Percentiles rank a stretch among this genome's conserved stretches.
These are phyloP conservation scores for Coprinellus micaceus DNA, from an alignment of 768 basidiomycete genomes.

Conservation along the genomic window DNA sequence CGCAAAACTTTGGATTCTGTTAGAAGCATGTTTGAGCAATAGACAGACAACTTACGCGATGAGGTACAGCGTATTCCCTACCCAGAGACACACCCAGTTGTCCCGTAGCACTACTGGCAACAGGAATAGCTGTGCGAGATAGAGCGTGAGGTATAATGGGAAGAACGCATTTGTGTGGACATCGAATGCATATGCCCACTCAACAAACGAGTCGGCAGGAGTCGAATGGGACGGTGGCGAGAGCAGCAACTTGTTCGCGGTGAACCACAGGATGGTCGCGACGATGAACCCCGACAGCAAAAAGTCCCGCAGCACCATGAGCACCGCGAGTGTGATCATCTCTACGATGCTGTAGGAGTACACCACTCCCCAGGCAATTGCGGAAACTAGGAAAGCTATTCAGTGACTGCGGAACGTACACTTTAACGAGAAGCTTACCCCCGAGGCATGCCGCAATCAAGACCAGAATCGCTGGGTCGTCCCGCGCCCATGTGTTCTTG, in stretches of 20 bases:
- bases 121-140: conserved; percentile 84
- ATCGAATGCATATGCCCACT: conserved; percentile 96
- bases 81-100: conserved; percentile 92
- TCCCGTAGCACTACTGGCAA: conserved; percentile 77
- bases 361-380: conserved; percentile 81
- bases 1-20: conserved; percentile 51
- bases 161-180: conserved; percentile 97
- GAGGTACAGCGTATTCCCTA: conserved; percentile 90
- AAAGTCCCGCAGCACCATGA: conserved; percentile 90
- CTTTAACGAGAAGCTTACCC: conserved; percentile 45
- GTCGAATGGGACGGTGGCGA: conserved; percentile 72
- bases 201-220: conserved; percentile 67
- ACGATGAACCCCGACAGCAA: conserved; percentile 71
- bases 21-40: too few species aligned
- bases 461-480: conserved; percentile 93
- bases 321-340: conserved; percentile 59
- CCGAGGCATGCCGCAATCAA: conserved; percentile 76
- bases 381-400: conserved; percentile 54
- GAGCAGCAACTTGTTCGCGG: conserved; percentile 67
- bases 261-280: conserved; percentile 77
- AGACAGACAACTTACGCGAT: conserved; percentile 76
- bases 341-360: conserved; percentile 62
- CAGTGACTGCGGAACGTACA: not conserved
- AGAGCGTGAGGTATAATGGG: conserved; percentile 86
- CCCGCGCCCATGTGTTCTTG: conserved; percentile 97